Percentiles rank a stretch among this genome's conserved stretches.
Evolutionary conservation across 306 rosid species (phyloP).

Genomic region (Nissolia schottii): DNA sequence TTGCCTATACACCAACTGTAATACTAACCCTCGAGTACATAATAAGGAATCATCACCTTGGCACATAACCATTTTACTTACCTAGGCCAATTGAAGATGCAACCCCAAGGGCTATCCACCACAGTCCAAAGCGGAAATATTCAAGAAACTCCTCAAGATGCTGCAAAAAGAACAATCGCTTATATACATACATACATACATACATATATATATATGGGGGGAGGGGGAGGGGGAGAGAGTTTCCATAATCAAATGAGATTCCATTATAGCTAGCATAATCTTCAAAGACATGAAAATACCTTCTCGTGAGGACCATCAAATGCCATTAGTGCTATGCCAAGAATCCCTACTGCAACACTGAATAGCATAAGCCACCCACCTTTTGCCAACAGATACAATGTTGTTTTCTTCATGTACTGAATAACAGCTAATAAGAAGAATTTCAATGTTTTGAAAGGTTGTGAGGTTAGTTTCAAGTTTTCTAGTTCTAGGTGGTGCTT

Average conservation of each 20-base stretch:
- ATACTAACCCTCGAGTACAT: conserved; percentile 5
- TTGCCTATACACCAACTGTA: neutral
- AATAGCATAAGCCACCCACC: conserved; percentile 92
- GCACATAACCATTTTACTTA: conserved; percentile 32
- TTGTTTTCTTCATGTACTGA: conserved; percentile 50
- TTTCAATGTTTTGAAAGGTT: conserved; percentile 83
- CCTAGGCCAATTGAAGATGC: conserved; percentile 99
- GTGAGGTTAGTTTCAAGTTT: conserved; percentile 67
- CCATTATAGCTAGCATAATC: neutral
- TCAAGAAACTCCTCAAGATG: conserved; percentile 77
- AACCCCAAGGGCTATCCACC: conserved; percentile 97
- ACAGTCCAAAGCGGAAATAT: conserved; percentile 69
- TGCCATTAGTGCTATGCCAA: conserved; percentile 61
- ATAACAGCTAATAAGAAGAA: conserved; percentile 64
- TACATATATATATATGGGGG: too few relatives aligned
- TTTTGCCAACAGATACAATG: conserved; percentile 56
- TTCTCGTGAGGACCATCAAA: conserved; percentile 72
- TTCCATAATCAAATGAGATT: neutral
- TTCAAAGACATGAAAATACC: conserved; percentile 39
- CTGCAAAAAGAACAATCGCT: conserved; percentile 46
- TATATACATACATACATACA: neutral
- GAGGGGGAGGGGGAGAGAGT: neutral
- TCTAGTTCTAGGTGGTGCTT: conserved; percentile 65
- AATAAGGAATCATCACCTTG: conserved; percentile 19
- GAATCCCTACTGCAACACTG: conserved; percentile 40